Percentiles rank a stretch among this genome's conserved stretches.
These are phyloP conservation scores for Sinapis alba DNA, from an alignment of 441 rosid genomes.

Conservation along the genomic window DNA sequence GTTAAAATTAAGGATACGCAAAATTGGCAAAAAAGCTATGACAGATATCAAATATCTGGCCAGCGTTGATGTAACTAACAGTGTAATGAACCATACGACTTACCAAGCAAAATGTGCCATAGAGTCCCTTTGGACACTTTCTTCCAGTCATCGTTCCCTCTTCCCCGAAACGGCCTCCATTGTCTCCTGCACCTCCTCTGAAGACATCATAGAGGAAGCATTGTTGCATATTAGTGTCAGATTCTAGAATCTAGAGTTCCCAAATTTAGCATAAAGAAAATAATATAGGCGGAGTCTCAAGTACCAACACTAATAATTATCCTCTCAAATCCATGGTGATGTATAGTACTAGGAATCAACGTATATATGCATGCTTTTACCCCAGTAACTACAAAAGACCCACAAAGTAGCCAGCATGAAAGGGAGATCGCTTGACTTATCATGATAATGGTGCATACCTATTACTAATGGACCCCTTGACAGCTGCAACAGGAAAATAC, in stretches of 20 bases:
- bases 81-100: conserved; percentile 9
- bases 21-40: conserved; percentile 5
- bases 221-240: conserved; percentile 22
- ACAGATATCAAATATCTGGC: background rate
- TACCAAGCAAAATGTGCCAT: conserved; percentile 95
- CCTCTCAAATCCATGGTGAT: background rate
- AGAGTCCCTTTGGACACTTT: conserved; percentile 91
- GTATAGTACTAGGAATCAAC: background rate
- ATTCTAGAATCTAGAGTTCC: conserved; percentile 7
- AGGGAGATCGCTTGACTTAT: conserved; percentile 1
- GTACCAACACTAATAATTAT: background rate
- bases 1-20: conserved; percentile 5
- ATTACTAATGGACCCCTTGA: conserved; percentile 68
- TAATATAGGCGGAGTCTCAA: conserved; percentile 5
- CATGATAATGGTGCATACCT: conserved; percentile 57
- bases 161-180: conserved; percentile 84
- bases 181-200: conserved; percentile 94
- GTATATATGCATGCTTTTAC: background rate
- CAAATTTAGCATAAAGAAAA: conserved; percentile 13
- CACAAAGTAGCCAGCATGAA: background rate
- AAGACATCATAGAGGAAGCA: conserved; percentile 43
- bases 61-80: background rate
- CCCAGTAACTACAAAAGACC: background rate
- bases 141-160: conserved; percentile 90
- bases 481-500: conserved; percentile 78